Base-by-base conservation (phyloP, 1,139 yeast genomes). In the Geotrichum klebahnii region DNA sequence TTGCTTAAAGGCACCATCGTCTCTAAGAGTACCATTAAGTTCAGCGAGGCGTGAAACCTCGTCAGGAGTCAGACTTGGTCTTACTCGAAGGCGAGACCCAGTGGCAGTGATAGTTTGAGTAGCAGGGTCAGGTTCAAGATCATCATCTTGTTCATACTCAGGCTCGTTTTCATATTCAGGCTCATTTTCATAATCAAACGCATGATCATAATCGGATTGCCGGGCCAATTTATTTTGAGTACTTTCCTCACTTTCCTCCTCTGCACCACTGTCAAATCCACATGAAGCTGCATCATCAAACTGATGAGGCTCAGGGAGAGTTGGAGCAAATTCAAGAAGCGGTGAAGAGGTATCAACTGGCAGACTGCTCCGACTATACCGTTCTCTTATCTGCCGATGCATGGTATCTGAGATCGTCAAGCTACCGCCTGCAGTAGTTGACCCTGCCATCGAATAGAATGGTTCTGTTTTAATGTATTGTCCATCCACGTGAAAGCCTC, bases 51-150 rank as follows among this genome's bases (percentile, higher is more conserved):
- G 54, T 5, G 58, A 58, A 8, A 62, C 65, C 37, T 57, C 64
- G 40, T 54, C 56, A 8, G 67, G 66, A 3, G 64, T 59, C n/a
- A 69, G 45, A 32, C 72, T 68, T 3, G 68, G 62, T 6, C 69
- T 58, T 0, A 70, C 65, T 46, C 59, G 61, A n/a, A 63, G 40
- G 26, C 55, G 51, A 4, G 68, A 61, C 3, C 63, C 64, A 8
- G 39, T 32, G 12, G 50, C 51, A 26, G 35, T 38, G 16, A 51
- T 51, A 3, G 54, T 38, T 20, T 42, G 45, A 9, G 33, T 5
- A 19, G 14, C 31, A 9, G 32, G n/a, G 29, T 4, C 23, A 16
- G 33, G 5, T 38, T 14, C 12, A 36, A 14, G 19, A 3, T 31
- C 44, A 6, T 37, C 28, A 9, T 22, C 24, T 1, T 41, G 14